Base-by-base conservation (phyloP, 345 rosid genomes). In the Heritiera fomes region DNA sequence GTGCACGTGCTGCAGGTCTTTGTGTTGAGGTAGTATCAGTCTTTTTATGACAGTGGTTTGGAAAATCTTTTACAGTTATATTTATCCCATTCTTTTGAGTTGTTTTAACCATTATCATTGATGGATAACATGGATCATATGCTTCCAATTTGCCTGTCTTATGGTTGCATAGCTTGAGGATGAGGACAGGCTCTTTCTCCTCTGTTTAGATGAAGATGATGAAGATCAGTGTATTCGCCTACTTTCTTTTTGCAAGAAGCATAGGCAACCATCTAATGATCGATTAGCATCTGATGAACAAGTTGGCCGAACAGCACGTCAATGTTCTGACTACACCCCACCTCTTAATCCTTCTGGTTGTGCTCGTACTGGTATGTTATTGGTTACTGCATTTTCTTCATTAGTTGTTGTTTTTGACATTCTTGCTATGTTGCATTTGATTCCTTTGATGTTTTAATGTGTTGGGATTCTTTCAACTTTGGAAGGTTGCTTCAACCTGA, bases 1-100 rank as follows among this genome's bases (percentile, higher is more conserved):
- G 98, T 85, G 98, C 97, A 38, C 93, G 99, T 62, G 98, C 97
- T 78, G 98, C 98, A 82, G 99, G 91, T 79, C 94, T 95, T 71
- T 95, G 98, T 82, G 91, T 93, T 23, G 99, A 95, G 98, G 98
- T 95, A 92, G 23, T 76, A 79, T 82, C 82, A 66, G 38, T 72
- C 59, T 70, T 30, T 40, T 46, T 46, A 7, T 70, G 41, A 72
- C 59, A 53, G 10, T 70, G 15, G 46, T 52, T 9, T 72, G 10
- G 47, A 15, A 32, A 53, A 34, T 72, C 5, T 5, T 53, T 53
- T 72, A 43, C 76, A 34, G 32, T 53, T 72, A 32, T 17, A 34
- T 72, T 72, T 34, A 1, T 53, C 47, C 15, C 61, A 5, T 53
- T 72, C 2, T 50, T 50, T 72, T 53, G 17, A 32, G 46, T 34